These are phyloP conservation scores for Aspergillus thermomutatus DNA, from an alignment of 2,329 filamentous ascomycete genomes.

Conservation along the genomic window DNA sequence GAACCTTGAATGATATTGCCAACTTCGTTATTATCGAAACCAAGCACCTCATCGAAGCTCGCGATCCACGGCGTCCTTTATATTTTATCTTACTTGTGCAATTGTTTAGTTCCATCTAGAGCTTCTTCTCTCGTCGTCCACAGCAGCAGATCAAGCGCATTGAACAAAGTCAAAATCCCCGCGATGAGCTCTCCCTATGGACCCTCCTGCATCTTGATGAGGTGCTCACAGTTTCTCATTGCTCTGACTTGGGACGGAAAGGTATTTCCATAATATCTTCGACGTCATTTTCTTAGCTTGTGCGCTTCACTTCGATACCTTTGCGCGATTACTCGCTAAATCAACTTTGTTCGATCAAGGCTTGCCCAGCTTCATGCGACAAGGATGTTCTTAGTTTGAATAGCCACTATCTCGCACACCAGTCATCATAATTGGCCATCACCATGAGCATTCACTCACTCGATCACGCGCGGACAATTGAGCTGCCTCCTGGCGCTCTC, in stretches of 20 bases:
- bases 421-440: not conserved
- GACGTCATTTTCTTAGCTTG: not conserved
- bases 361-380: not conserved
- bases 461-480: constrained; percentile 28
- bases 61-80: not conserved
- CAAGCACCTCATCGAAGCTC: too few relatives aligned
- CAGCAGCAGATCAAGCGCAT: not conserved
- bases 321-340: not conserved
- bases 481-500: constrained; percentile 15
- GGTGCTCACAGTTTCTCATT: not conserved
- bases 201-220: not conserved
- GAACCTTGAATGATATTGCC: not conserved
- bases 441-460: constrained; percentile 32
- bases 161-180: not conserved
- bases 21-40: not conserved
- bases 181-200: not conserved
- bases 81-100: not conserved
- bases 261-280: not conserved
- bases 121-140: not conserved
- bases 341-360: not conserved
- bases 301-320: not conserved
- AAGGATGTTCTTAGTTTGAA: not conserved
- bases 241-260: not conserved
- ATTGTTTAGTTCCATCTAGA: not conserved
- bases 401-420: not conserved